Evolutionary conservation across 2,329 filamentous ascomycete species (phyloP), one percentile per base, ranked within the genome.

Genomic region (Cercospora nicotianae): DNA sequence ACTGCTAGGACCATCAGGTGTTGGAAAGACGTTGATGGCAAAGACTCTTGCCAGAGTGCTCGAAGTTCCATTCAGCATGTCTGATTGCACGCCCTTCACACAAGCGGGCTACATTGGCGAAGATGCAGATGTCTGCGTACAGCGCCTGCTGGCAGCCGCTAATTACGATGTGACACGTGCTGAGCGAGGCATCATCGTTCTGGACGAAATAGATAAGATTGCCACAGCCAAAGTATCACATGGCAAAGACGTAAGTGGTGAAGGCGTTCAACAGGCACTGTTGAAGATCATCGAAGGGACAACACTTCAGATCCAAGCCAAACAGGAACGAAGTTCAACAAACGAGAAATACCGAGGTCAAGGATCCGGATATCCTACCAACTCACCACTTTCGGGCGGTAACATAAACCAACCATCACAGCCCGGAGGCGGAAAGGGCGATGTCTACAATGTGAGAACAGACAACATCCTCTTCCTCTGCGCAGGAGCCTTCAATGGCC

Each of bases 181-280:
- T 7, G 94, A 99, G 77, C 88, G 92, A 63, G 95, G 95, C 5
- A 98, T 99, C 65, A 93, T 99, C 58, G 95, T 96, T 65, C 84
- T 99, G 20, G 95, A 99, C 74, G 95, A 99, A 81, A 93, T 99
- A 65, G 95, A 99, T 83, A 99, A 99, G 81, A 94, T 98, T 67
- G 94, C 95, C 1, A 92, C 91, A 42, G 89, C 92, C 28, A 94
- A 95, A 77, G 91, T 94, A 16, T 89, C 88, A 69, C 93, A 96
- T 68, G 94, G 94, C 20, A 91, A 96, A 74, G 95, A 99, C 76
- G 95, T 99, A 2, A 92, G 94, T 18, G 95, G 95, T 23, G 95
- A 98, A 82, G 95, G 95, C 63, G 95, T 98, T 0, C 95, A 99
- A 76, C 95, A 99, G 80, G 94, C 95, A 6, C 83, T 99, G 5